Evolutionary conservation across 2,329 filamentous ascomycete species (phyloP), one percentile per base, ranked within the genome.

Genomic region (Talaromyces atroroseus): DNA sequence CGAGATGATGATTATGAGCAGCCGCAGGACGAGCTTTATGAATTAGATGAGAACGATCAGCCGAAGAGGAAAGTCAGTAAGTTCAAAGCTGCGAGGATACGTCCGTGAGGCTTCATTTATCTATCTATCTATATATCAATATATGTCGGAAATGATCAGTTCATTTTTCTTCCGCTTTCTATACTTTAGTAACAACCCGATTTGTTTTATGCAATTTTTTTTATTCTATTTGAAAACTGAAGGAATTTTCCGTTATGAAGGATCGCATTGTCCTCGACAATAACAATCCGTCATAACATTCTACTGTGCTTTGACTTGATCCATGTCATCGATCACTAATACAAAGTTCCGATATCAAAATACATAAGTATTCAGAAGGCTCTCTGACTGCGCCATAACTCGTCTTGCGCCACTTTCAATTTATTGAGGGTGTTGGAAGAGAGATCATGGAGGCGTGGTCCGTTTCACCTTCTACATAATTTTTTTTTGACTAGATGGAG

Each of bases 1-100:
- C n/a, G 81, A 83, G 85, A 90, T 63, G 83, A 88, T 58, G 85
- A 90, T 58, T 79, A 80, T n/a, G n/a, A n/a, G n/a, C n/a, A n/a
- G n/a, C n/a, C n/a, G 47, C 76, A 91, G 46, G 81, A 80, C 47
- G 76, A 91, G 46, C 79, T 82, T 24, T 82, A 86, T 49, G 83
- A 84, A 46, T 82, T 64, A 53, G 60, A 67, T 14, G 57, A 58
- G 14, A 58, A 58, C 48, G 65, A 61, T 11, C 61, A 64, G 18
- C 60, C 68, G 23, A 66, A 65, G 4, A 70, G 65, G 57, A 73
- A 70, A 32, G 66, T 77, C 49, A 79, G 77, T 66, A 71, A 74
- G 52, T 79, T 79, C 65, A 76, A 71, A 59, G 75, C 77, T 59
- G 75, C 77, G 16, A 70, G 76, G 24, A 67, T 78, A 63, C 71